Evolutionary conservation across 208 protist species (phyloP).

Genomic region (Trypanosoma platydactyli): DNA sequence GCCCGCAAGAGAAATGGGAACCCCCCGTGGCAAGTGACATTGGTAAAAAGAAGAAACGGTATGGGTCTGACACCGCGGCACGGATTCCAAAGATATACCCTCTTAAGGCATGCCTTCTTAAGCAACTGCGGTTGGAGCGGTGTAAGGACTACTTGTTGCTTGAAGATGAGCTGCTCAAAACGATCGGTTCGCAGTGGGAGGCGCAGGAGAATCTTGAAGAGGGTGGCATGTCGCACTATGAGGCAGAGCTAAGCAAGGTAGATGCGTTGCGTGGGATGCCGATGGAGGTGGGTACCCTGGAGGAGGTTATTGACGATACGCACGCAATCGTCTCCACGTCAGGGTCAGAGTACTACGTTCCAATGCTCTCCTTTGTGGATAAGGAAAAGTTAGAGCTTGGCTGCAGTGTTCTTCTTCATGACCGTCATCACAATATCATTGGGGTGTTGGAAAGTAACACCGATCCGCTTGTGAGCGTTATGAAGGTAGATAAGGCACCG

Average conservation of each 20-base stretch:
- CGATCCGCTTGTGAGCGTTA: slow-evolving; percentile 99
- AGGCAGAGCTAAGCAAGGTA: slow-evolving; percentile 95
- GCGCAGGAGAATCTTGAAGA: slow-evolving; percentile 83
- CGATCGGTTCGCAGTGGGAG: slow-evolving; percentile 74
- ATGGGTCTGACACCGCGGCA: slow-evolving; percentile 72
- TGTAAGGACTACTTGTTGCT: slow-evolving; percentile 99
- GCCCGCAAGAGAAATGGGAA: slow-evolving; percentile 92
- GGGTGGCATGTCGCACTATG: slow-evolving; percentile 82
- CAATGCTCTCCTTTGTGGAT: slow-evolving; percentile 99
- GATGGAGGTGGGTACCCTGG: slow-evolving; percentile 97
- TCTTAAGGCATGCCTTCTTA: slow-evolving; percentile 96
- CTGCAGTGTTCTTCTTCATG: slow-evolving; percentile 97
- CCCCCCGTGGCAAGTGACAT: slow-evolving; percentile 93
- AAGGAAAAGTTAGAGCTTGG: slow-evolving; percentile 98
- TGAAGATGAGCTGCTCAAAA: slow-evolving; percentile 99
- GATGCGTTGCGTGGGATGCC: slow-evolving; percentile 98
- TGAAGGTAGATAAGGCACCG: slow-evolving; percentile 99
- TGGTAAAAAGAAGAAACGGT: slow-evolving; percentile 90
- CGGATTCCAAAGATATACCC: slow-evolving; percentile 94
- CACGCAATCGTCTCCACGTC: slow-evolving; percentile 98
- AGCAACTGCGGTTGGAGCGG: slow-evolving; percentile 97
- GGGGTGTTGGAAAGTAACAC: slow-evolving; percentile 98
- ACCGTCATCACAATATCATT: slow-evolving; percentile 96
- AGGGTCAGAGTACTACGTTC: slow-evolving; percentile 98
- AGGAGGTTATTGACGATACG: slow-evolving; percentile 99